Conservation (phyloP, 192 early-diverging fungal species). For the Podila epigama region DNA sequence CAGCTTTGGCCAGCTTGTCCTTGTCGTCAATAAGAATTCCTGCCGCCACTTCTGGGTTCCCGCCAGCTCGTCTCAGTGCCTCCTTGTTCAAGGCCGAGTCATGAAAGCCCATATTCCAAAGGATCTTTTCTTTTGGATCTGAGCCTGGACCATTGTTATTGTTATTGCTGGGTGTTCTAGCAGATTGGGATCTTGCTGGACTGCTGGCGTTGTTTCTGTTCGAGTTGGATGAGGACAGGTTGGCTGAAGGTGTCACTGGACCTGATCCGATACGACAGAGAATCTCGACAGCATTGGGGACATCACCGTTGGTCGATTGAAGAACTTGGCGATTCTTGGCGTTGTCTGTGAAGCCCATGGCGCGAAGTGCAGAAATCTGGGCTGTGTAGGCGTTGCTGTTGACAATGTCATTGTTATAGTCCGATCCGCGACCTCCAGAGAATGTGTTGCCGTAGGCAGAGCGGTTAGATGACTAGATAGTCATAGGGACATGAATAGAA, state of each 20-base stretch:
- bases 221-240: slow-evolving; percentile 2
- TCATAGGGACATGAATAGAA: neutral
- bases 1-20: slow-evolving; percentile 29
- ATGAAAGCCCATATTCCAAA: slow-evolving; percentile 79
- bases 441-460: slow-evolving; percentile 46
- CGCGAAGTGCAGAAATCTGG: slow-evolving; percentile 51
- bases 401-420: slow-evolving; percentile 17
- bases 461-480: slow-evolving; percentile 13
- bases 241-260: slow-evolving; percentile 28
- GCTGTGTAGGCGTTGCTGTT: slow-evolving; percentile 47
- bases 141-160: slow-evolving; percentile 20
- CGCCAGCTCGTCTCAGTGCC: slow-evolving; percentile 74
- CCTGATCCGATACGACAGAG: slow-evolving; percentile 59
- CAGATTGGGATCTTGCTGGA: slow-evolving; percentile 8
- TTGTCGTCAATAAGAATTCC: slow-evolving; percentile 63
- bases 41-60: slow-evolving; percentile 79
- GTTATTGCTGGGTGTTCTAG: slow-evolving; percentile 18
- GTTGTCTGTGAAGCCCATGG: slow-evolving; percentile 89
- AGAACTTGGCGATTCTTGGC: slow-evolving; percentile 72
- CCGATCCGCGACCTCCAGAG: slow-evolving; percentile 22
- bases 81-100: slow-evolving; percentile 70
- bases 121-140: slow-evolving; percentile 67
- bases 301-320: slow-evolving; percentile 70
- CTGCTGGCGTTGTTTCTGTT: slow-evolving; percentile 4
- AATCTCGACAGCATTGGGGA: slow-evolving; percentile 78